Conservation (phyloP, 495 filamentous ascomycete species). For the Tuber magnatum region DNA sequence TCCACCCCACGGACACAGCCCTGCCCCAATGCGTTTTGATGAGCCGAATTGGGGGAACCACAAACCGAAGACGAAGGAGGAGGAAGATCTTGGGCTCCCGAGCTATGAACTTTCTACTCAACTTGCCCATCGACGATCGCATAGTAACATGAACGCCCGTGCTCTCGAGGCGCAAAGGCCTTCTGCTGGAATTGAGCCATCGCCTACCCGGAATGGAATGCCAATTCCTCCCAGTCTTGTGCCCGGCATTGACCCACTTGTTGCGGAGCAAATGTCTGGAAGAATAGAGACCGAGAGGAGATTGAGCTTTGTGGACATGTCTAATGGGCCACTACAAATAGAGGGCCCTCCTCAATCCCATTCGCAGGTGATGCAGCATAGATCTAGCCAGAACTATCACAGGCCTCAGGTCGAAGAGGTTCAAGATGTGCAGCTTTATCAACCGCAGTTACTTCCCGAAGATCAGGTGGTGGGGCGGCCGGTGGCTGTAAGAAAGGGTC, state of each 20-base stretch:
- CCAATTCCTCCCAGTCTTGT: conserved; percentile 38
- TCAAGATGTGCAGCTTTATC: conserved; percentile 36
- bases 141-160: conserved; percentile 8
- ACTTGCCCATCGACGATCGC: conserved; percentile 10
- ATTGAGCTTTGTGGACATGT: conserved; percentile 18
- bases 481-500: conserved; percentile 14
- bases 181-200: conserved; percentile 27
- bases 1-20: conserved; percentile 31
- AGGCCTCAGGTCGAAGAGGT: conserved; percentile 39
- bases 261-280: conserved; percentile 35
- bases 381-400: conserved; percentile 37
- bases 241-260: conserved; percentile 35
- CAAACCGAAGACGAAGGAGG: conserved; percentile 14
- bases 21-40: conserved; percentile 26
- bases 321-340: conserved; percentile 27
- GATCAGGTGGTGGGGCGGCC: conserved; percentile 28
- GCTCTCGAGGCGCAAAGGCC: conserved; percentile 19
- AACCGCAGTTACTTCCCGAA: conserved; percentile 30
- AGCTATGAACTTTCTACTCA: conserved; percentile 18
- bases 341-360: conserved; percentile 31
- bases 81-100: conserved; percentile 32
- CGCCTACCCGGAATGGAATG: conserved; percentile 33
- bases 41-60: conserved; percentile 39
- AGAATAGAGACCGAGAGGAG: conserved; percentile 26
- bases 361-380: conserved; percentile 28